These are phyloP conservation scores for Termitomyces sp. DNA, from an alignment of 768 basidiomycete species.

Conservation along the genomic window DNA sequence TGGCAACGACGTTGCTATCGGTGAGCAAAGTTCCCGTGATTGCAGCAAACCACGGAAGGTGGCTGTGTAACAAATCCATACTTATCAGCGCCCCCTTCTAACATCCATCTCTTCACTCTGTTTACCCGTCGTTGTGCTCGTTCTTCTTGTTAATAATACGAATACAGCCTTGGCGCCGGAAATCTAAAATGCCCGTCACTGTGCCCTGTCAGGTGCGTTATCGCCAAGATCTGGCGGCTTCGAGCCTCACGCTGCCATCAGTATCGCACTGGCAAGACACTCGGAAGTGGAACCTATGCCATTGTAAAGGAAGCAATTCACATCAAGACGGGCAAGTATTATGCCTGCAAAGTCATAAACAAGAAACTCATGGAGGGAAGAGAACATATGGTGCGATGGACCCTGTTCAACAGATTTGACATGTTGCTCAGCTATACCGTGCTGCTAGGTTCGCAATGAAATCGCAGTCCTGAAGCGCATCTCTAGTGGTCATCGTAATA, in stretches of 20 bases:
- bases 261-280: constrained; percentile 86
- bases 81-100: constrained; percentile 8
- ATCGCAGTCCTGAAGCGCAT: constrained; percentile 92
- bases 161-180: constrained; percentile 6
- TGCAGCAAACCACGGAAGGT: background rate
- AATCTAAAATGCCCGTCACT: constrained; percentile 27
- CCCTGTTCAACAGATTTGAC: constrained; percentile 1
- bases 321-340: constrained; percentile 87
- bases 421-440: constrained; percentile 3
- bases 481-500: constrained; percentile 84
- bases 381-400: constrained; percentile 83
- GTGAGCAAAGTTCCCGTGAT: constrained; percentile 7
- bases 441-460: constrained; percentile 86
- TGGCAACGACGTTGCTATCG: background rate
- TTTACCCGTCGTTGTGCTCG: background rate
- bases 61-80: constrained; percentile 13
- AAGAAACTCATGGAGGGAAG: constrained; percentile 98
- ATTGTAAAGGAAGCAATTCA: constrained; percentile 96
- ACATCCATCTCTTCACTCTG: background rate
- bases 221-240: constrained; percentile 6
- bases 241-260: constrained; percentile 22
- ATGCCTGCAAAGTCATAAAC: constrained; percentile 99
- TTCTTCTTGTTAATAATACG: background rate
- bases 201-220: constrained; percentile 42
- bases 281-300: constrained; percentile 91